Conservation (phyloP, 2,329 filamentous ascomycete genomes). For the Pestalotiopsis sp. region DNA sequence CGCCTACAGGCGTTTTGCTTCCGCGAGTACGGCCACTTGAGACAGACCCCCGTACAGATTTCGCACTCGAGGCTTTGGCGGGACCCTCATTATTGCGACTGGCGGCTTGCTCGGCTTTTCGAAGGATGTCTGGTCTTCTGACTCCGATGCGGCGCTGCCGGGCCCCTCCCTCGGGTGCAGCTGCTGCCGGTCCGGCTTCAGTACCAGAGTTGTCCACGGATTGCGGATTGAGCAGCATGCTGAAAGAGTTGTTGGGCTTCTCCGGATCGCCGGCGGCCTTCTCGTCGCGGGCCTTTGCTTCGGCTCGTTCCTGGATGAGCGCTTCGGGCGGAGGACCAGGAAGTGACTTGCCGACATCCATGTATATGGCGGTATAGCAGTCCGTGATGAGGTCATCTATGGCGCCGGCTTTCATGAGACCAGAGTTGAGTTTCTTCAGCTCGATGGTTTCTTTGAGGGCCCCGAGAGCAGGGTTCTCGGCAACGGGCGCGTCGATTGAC, state of each 20-base stretch:
- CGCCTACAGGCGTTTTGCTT: constrained; percentile 38
- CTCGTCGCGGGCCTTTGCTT: constrained; percentile 6
- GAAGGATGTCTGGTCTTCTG: constrained; percentile 57
- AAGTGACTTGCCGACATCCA: constrained; percentile 62
- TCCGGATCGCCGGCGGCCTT: constrained; percentile 36
- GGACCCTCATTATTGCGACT: constrained; percentile 48
- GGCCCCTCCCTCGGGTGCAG: constrained; percentile 36
- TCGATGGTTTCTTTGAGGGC: constrained; percentile 61
- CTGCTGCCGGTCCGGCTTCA: constrained; percentile 32
- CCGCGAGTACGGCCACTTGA: constrained; percentile 48
- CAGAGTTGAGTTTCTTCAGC: constrained; percentile 74
- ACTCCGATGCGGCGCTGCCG: constrained; percentile 46
- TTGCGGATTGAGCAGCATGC: constrained; percentile 42
- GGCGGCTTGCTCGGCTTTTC: constrained; percentile 62
- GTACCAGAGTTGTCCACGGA: constrained; percentile 38
- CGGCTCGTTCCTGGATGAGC: constrained; percentile 44
- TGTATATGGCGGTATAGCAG: constrained; percentile 78
- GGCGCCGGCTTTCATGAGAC: constrained; percentile 78
- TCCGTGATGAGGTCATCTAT: constrained; percentile 96
- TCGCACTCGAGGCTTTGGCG: constrained; percentile 41
- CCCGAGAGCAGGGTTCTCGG: constrained; percentile 43
- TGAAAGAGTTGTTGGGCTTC: constrained; percentile 38
- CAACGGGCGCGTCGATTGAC: constrained; percentile 21
- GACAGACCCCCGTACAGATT: constrained; percentile 49
- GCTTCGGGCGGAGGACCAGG: constrained; percentile 49